Percentiles rank a stretch among this genome's conserved stretches.
These are phyloP conservation scores for Hypoxylon subgilvum DNA, from an alignment of 495 filamentous ascomycete species.

Conservation along the genomic window DNA sequence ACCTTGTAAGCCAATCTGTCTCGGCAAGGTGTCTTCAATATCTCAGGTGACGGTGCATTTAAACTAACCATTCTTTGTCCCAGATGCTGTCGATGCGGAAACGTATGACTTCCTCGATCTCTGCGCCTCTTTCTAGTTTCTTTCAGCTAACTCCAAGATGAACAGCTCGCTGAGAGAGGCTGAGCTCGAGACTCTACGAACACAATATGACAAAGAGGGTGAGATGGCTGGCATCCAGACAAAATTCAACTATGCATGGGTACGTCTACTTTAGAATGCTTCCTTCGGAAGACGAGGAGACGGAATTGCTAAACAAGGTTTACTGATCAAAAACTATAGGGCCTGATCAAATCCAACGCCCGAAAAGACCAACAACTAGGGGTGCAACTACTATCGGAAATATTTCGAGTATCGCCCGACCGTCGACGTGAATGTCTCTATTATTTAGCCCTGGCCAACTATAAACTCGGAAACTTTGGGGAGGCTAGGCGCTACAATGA, in stretches of 20 bases:
- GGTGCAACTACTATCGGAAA: slow-evolving; percentile 91
- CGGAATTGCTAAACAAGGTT: neutral
- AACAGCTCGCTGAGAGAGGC: slow-evolving; percentile 83
- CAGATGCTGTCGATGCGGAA: slow-evolving; percentile 97
- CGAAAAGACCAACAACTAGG: slow-evolving; percentile 92
- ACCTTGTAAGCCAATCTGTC: slow-evolving; percentile 65
- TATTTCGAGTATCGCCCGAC: slow-evolving; percentile 90
- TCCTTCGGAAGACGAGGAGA: neutral
- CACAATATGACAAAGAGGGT: slow-evolving; percentile 95
- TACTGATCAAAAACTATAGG: slow-evolving; percentile 56
- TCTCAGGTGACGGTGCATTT: neutral
- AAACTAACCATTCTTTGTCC: slow-evolving; percentile 27
- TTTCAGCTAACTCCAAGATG: slow-evolving; percentile 11
- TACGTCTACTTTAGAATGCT: slow-evolving; percentile 51
- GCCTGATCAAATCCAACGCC: slow-evolving; percentile 86
- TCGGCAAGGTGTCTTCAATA: slow-evolving; percentile 8
- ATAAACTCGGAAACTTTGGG: slow-evolving; percentile 95
- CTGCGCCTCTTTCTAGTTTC: neutral
- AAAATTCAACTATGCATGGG: slow-evolving; percentile 99
- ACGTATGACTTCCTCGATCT: slow-evolving; percentile 61
- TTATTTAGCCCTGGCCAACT: slow-evolving; percentile 95
- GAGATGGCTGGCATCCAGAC: slow-evolving; percentile 96
- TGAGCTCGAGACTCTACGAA: slow-evolving; percentile 87
- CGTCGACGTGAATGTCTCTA: slow-evolving; percentile 96
- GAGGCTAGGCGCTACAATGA: slow-evolving; percentile 96